phyloP scores from a whole-genome alignment of 2,329 filamentous ascomycete species.

The Diaporthe caulivora region DNA sequence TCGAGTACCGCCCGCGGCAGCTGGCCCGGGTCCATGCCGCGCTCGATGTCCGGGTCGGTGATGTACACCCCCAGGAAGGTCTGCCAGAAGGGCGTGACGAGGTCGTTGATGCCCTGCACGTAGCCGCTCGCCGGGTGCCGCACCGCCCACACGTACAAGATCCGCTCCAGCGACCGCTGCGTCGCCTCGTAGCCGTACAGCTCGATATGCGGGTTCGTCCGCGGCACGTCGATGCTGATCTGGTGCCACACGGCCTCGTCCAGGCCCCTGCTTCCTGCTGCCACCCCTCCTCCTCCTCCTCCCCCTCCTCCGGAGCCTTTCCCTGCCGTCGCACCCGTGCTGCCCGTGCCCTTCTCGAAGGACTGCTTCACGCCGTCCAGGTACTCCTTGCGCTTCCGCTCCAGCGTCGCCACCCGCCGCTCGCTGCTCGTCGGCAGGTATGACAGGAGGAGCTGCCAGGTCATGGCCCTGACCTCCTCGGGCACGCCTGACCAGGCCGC shows the following conservation, averaged over 20 bases:
- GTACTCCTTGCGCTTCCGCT: constrained; percentile 96
- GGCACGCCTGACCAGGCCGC: constrained; percentile 95
- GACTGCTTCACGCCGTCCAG: constrained; percentile 86
- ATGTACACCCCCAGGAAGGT: constrained; percentile 96
- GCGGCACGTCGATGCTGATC: constrained; percentile 97
- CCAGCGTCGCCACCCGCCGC: constrained; percentile 86
- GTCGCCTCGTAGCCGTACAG: constrained; percentile 97
- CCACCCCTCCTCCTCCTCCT: not conserved
- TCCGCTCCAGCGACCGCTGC: constrained; percentile 91
- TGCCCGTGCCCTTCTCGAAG: constrained; percentile 73
- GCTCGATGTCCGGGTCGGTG: constrained; percentile 91
- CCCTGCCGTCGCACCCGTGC: constrained; percentile 42
- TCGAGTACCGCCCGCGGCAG: constrained; percentile 91
- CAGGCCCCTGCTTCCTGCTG: constrained; percentile 67
- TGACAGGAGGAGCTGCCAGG: constrained; percentile 96
- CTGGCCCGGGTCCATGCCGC: constrained; percentile 96
- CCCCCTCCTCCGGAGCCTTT: constrained; percentile 31
- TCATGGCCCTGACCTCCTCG: constrained; percentile 95
- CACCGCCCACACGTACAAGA: constrained; percentile 97
- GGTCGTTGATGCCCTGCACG: constrained; percentile 98
- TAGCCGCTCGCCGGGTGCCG: constrained; percentile 97
- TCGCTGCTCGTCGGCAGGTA: constrained; percentile 98
- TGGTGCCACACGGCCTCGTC: constrained; percentile 99
- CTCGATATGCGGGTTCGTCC: constrained; percentile 95
- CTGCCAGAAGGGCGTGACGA: constrained; percentile 98